Conservation (phyloP, 805 yeast species). For the Wickerhamomyces pijperi region DNA sequence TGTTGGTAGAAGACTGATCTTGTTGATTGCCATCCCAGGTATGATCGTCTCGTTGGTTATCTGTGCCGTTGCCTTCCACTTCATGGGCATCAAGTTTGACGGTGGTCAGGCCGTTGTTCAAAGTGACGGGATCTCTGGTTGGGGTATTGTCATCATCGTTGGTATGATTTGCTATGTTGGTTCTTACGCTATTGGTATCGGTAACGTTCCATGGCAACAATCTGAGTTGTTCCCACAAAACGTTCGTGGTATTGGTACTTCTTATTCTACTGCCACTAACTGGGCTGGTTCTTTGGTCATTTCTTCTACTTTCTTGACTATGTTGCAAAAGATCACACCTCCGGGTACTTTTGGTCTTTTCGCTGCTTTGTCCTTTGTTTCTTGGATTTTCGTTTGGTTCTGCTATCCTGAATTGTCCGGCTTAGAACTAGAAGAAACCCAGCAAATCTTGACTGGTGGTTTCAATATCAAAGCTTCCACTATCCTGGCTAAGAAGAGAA, state of each 20-base stretch:
- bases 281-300: slow-evolving; percentile 93
- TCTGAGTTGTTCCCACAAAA: slow-evolving; percentile 89
- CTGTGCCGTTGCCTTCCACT: slow-evolving; percentile 89
- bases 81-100: slow-evolving; percentile 49
- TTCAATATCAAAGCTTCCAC: slow-evolving; percentile 68
- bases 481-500: slow-evolving; percentile 38
- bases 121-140: slow-evolving; percentile 40
- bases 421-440: slow-evolving; percentile 85
- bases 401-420: slow-evolving; percentile 90
- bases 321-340: slow-evolving; percentile 88
- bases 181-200: slow-evolving; percentile 86
- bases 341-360: slow-evolving; percentile 89
- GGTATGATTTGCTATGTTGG: slow-evolving; percentile 85
- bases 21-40: slow-evolving; percentile 73
- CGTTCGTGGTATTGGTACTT: slow-evolving; percentile 87
- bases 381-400: slow-evolving; percentile 68
- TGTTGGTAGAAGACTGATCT: slow-evolving; percentile 79
- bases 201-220: slow-evolving; percentile 98
- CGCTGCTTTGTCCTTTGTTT: slow-evolving; percentile 67
- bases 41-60: slow-evolving; percentile 69
- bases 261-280: slow-evolving; percentile 84
- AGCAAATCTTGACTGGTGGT: slow-evolving; percentile 68
- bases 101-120: slow-evolving; percentile 31
- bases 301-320: slow-evolving; percentile 85
- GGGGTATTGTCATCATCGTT: slow-evolving; percentile 83